phyloP scores from a whole-genome alignment of 495 filamentous ascomycete genomes.

The Entonaema liquescens region DNA sequence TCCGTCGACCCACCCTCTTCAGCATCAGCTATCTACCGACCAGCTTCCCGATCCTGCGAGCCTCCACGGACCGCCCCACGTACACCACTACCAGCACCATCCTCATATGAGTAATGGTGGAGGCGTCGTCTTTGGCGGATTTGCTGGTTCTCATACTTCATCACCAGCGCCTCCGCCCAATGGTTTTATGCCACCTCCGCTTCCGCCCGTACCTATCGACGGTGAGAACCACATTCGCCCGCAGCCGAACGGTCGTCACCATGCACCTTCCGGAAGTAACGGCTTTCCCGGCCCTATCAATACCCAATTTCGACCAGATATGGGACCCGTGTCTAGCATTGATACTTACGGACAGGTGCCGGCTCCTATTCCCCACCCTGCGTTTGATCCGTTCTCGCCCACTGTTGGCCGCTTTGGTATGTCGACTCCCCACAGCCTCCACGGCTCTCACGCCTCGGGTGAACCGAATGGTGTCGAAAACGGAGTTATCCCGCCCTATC shows the following conservation, averaged over 20 bases:
- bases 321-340: slow-evolving; percentile 29
- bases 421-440: slow-evolving; percentile 62
- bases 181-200: slow-evolving; percentile 44
- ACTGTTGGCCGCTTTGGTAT: slow-evolving; percentile 51
- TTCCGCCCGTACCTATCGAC: slow-evolving; percentile 45
- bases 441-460: slow-evolving; percentile 61
- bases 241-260: slow-evolving; percentile 43
- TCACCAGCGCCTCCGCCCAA: slow-evolving; percentile 56
- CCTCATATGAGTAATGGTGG: slow-evolving; percentile 55
- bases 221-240: slow-evolving; percentile 47
- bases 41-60: slow-evolving; percentile 29
- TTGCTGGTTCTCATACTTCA: slow-evolving; percentile 57
- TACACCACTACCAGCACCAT: slow-evolving; percentile 45
- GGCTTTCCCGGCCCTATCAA: slow-evolving; percentile 47
- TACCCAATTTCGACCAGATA: slow-evolving; percentile 42
- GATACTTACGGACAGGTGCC: slow-evolving; percentile 47
- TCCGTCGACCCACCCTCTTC: slow-evolving; percentile 23
- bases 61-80: slow-evolving; percentile 34
- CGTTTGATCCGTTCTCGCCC: slow-evolving; percentile 51
- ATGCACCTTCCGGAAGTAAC: slow-evolving; percentile 43
- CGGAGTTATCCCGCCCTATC: slow-evolving; percentile 38
- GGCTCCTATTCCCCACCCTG: slow-evolving; percentile 45
- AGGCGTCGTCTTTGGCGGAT: slow-evolving; percentile 53
- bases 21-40: slow-evolving; percentile 24
- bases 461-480: slow-evolving; percentile 50